Evolutionary conservation across 176 grass and related monocot genomes (phyloP), one percentile per base, ranked within the genome.

Genomic region (Microstegium vimineum): DNA sequence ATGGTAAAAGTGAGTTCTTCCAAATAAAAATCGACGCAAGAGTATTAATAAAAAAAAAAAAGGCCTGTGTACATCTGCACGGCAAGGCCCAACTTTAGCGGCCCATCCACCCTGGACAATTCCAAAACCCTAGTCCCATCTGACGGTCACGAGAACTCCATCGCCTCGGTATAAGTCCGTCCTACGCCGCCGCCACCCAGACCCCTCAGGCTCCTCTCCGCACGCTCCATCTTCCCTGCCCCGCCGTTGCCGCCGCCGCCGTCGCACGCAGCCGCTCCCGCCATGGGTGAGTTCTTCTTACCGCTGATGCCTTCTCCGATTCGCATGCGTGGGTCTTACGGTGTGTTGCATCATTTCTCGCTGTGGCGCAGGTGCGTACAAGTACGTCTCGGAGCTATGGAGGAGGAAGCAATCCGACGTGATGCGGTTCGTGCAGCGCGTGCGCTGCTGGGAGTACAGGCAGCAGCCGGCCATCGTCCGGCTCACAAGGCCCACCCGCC

Each of bases 311-410:
- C 42, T 33, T 52, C 54, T 31, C 31, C 16, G 4, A 2, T 14
- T 12, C 12, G 36, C 15, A 5, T 10, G 57, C 45, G 23, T 17
- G 32, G 2, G 12, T 35, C 27, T 32, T 77, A 45, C 68, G 11
- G 30, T 41, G 20, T 22, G n/a, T 51, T 6, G n/a, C 8, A 25
- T 20, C 25, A 18, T 71, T 71, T 41, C 23, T 72, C 69, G 76
- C 8, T 12, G 45, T 51, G 56, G 34, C 70, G 12, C 86, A 96
- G 93, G 90, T 46, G 93, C 93, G 83, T 96, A 96, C 90, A 93
- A 78, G 83, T 96, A 91, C 71, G 86, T 96, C 25, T 88, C 88
- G 85, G 93, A 96, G 86, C 85, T 96, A 90, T 96, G 93, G 93
- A 82, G 93, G 93, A 90, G 69, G 91, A 93, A 93, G 87, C 91